A percentile compares a stretch with the other conserved stretches of the same genome.
Conservation (phyloP, 108 stramenopile genomes). For the Nannochloropsis gaditana region DNA sequence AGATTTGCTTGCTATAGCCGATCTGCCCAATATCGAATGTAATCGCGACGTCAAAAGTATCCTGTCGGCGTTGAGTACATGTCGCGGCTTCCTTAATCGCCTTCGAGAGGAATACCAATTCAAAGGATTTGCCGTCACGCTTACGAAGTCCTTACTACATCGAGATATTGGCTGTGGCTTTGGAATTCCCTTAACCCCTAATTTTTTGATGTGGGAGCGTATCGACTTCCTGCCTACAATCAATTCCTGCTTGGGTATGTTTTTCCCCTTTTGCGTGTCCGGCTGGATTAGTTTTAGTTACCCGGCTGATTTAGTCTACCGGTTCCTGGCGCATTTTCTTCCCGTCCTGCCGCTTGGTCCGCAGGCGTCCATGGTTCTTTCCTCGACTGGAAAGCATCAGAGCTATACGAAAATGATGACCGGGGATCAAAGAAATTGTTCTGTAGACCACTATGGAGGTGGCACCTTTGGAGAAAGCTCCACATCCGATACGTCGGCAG, state of each 20-base stretch:
- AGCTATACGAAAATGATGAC: too few relatives aligned
- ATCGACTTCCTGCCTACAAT: slow-evolving; percentile 6
- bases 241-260: neutral
- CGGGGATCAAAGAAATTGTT: neutral
- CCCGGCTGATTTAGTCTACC: neutral
- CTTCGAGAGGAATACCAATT: neutral
- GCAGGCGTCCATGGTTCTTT: too few relatives aligned
- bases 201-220: neutral
- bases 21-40: too few relatives aligned
- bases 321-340: slow-evolving; percentile 8
- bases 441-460: neutral
- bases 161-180: neutral
- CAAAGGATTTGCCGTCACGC: neutral
- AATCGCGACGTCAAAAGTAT: too few relatives aligned
- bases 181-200: neutral
- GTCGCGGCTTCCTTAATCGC: neutral
- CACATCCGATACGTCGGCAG: neutral
- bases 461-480: neutral
- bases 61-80: too few relatives aligned
- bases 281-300: neutral
- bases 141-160: neutral
- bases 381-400: too few relatives aligned
- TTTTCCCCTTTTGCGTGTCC: slow-evolving; percentile 2
- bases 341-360: neutral
- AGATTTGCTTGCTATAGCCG: too few relatives aligned